Base-by-base conservation (phyloP, 768 basidiomycete genomes). In the Grammothele lineata region DNA sequence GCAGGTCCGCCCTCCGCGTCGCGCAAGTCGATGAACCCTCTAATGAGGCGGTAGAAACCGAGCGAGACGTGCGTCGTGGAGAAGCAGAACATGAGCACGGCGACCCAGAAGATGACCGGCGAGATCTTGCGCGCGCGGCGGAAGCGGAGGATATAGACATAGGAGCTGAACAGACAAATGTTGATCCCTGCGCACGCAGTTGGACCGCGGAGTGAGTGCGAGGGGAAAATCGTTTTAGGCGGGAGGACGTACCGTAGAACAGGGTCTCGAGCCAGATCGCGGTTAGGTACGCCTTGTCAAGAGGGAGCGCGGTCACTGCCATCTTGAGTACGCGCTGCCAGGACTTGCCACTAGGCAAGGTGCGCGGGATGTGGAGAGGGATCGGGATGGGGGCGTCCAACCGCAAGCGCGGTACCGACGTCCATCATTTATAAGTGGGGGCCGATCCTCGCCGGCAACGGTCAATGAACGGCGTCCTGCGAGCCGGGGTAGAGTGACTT, bases 261-360 rank as follows among this genome's bases (percentile, higher is more conserved):
- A 65, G 44, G 2, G 63, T 65, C 51, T 65, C 62, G n/a, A 65
- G 63, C 63, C 63, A 65, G 14, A 63, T 67, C 22, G 66, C 66
- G 8, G 63, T 60, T 37, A 67, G 58, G 48, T 67, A 67, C n/a
- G 66, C 66, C 46, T 60, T 62, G 57, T 66, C 66, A 21, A 67
- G 54, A 1, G 63, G 51, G 27, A 67, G 64, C 22, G 40, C 43
- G 11, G 48, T 34, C 7, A 43, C 54, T 11, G 50, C 56, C 60
- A 58, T 58, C n/a, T n/a, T n/a, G n/a, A n/a, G n/a, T n/a, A n/a
- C n/a, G n/a, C n/a, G 44, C n/a, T n/a, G 51, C 41, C 21, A 23
- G 15, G 35, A 10, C 21, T 5, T 8, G 15, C 17, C 17, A 19
- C 17, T 36, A 19, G 35, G 17, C 35, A 19, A 36, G 17, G 12